Conservation (phyloP, 169 alveolate genomes). For the Plasmodium billcollinsi region DNA sequence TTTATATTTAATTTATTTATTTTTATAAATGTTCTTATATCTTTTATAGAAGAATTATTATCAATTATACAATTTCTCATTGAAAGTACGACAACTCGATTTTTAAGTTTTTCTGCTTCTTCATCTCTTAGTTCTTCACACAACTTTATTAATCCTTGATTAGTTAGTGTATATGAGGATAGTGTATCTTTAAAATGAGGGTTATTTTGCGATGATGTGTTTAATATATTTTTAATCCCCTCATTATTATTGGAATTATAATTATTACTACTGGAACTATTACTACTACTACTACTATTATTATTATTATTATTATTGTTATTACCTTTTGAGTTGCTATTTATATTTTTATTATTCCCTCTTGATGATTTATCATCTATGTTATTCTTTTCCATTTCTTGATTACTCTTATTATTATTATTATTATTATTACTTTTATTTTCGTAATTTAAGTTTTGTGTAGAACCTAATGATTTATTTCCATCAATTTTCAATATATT, state of each 20-base stretch:
- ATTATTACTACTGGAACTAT: background rate
- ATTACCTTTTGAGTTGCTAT: background rate
- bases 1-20: constrained; percentile 83
- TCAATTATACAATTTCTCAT: constrained; percentile 78
- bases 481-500: no score
- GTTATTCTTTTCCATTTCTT: background rate
- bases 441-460: background rate
- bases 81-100: constrained; percentile 28
- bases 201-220: background rate
- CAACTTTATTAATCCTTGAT: constrained; percentile 27
- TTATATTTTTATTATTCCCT: background rate
- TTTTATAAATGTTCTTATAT: constrained; percentile 84
- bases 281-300: background rate
- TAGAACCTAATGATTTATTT: background rate
- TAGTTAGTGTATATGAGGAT: constrained; percentile 28
- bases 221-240: background rate
- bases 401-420: background rate
- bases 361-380: background rate
- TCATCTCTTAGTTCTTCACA: constrained; percentile 59
- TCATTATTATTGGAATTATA: background rate
- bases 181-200: background rate
- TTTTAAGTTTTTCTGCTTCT: constrained; percentile 11
- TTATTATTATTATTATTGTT: background rate
- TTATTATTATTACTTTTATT: background rate
- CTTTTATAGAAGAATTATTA: constrained; percentile 80